Percentiles rank a stretch among this genome's conserved stretches.
These are phyloP conservation scores for Centella asiatica DNA, from an alignment of 129 eudicot species.

Conservation along the genomic window DNA sequence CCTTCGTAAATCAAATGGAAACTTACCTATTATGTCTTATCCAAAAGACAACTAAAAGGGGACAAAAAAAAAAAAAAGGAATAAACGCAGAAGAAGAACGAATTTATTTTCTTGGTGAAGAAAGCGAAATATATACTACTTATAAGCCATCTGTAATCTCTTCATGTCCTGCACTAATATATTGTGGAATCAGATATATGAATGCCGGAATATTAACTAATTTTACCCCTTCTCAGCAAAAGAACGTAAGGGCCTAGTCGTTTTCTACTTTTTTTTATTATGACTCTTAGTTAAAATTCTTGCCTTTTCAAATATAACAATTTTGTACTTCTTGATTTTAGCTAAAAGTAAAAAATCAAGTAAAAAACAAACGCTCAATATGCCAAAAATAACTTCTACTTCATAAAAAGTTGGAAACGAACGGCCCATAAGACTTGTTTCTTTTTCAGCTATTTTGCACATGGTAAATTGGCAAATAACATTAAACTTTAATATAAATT, in stretches of 20 bases:
- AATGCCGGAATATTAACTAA: neutral
- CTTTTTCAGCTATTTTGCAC: neutral
- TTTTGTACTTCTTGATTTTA: no score
- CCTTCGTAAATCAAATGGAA: no score
- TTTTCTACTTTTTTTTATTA: no score
- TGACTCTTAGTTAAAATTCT: no score
- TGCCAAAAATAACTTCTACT: no score
- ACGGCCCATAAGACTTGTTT: no score
- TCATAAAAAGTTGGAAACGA: no score
- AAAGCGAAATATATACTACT: neutral
- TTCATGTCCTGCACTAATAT: neutral
- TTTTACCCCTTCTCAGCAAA: neutral
- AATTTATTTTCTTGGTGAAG: conserved; percentile 14
- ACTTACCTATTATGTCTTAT: no score
- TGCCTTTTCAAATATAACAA: no score
- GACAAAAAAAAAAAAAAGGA: neutral
- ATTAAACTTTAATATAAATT: neutral
- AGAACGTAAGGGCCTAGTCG: neutral
- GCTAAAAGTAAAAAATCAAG: no score
- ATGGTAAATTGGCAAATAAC: neutral
- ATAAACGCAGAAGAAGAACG: conserved; percentile 18
- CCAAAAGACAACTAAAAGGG: neutral
- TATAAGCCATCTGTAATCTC: no score
- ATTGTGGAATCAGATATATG: neutral
- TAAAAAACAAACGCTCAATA: no score